Conservation (phyloP, 805 yeast genomes). For the Wickerhamomyces ciferrii region DNA sequence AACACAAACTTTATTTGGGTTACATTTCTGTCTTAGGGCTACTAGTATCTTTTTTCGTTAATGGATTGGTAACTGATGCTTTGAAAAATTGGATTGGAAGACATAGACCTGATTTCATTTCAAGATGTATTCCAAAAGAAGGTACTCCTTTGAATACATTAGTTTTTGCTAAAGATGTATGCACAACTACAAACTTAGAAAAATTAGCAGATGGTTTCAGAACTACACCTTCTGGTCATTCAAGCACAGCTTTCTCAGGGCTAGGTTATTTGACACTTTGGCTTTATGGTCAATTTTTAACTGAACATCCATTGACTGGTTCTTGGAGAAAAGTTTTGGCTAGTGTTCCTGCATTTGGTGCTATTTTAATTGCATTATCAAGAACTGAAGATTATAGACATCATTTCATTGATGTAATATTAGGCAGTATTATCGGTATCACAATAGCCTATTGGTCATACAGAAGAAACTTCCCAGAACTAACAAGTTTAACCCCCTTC, state of each 20-base stretch:
- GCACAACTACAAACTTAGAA: conserved; percentile 44
- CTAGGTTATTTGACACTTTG: conserved; percentile 59
- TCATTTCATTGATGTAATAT: conserved; percentile 77
- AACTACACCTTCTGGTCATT: conserved; percentile 81
- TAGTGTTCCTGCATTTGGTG: conserved; percentile 56
- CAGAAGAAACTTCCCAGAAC: conserved; percentile 34
- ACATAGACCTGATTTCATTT: conserved; percentile 87
- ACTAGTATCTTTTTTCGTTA: conserved; percentile 49
- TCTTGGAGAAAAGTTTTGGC: conserved; percentile 58
- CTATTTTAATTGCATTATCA: conserved; percentile 73
- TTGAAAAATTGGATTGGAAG: conserved; percentile 84
- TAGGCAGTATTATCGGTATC: conserved; percentile 69
- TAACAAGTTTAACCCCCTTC: conserved; percentile 27
- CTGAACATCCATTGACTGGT: conserved; percentile 44
- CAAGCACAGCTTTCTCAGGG: conserved; percentile 66
- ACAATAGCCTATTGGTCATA: conserved; percentile 44
- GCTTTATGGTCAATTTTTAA: conserved; percentile 60
- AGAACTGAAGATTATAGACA: conserved; percentile 93
- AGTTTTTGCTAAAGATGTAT: conserved; percentile 59
- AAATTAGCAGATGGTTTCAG: conserved; percentile 65
- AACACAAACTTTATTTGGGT: conserved; percentile 52
- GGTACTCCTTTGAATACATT: conserved; percentile 51
- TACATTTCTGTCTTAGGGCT: conserved; percentile 68
- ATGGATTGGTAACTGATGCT: conserved; percentile 63
- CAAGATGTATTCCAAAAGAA: conserved; percentile 69